Evolutionary conservation across 768 basidiomycete genomes (phyloP).

Genomic region (Auricularia cornea): DNA sequence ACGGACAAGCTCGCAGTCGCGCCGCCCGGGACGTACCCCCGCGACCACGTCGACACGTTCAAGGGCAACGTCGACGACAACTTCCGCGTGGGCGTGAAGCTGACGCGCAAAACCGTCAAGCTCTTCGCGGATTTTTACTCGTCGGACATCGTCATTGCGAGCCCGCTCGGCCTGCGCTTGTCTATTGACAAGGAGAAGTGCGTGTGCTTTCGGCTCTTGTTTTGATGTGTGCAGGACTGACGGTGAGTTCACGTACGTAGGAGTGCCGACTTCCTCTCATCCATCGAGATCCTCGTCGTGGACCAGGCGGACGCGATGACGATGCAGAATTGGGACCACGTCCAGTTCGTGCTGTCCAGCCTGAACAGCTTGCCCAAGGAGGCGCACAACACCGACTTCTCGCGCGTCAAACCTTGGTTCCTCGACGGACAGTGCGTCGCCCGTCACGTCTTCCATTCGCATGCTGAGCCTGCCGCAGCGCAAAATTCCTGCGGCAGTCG

Average conservation of each 20-base stretch:
- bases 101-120: conserved; percentile 88
- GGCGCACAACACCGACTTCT: conserved; percentile 91
- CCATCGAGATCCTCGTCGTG: conserved; percentile 82
- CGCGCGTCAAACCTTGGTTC: conserved; percentile 96
- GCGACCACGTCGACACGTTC: conserved; percentile 89
- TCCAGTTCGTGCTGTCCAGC: conserved; percentile 80
- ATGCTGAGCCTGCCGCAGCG: conserved; percentile 35
- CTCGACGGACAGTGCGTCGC: conserved; percentile 79
- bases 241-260: conserved; percentile 29
- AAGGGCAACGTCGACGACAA: conserved; percentile 96
- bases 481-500: conserved; percentile 80
- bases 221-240: background rate
- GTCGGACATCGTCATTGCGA: conserved; percentile 87
- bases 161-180: conserved; percentile 84
- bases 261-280: conserved; percentile 84
- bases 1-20: conserved; percentile 73
- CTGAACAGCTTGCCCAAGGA: conserved; percentile 88
- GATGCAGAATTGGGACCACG: conserved; percentile 99
- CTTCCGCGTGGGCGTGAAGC: conserved; percentile 85
- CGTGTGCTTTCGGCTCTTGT: conserved; percentile 18
- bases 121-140: conserved; percentile 86
- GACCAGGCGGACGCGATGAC: conserved; percentile 88
- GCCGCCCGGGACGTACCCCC: conserved; percentile 68
- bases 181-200: conserved; percentile 93
- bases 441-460: background rate